A percentile compares a stretch with the other conserved stretches of the same genome.
These are phyloP conservation scores for Chaetothyriales sp. DNA, from an alignment of 2,329 filamentous ascomycete species.

Conservation along the genomic window DNA sequence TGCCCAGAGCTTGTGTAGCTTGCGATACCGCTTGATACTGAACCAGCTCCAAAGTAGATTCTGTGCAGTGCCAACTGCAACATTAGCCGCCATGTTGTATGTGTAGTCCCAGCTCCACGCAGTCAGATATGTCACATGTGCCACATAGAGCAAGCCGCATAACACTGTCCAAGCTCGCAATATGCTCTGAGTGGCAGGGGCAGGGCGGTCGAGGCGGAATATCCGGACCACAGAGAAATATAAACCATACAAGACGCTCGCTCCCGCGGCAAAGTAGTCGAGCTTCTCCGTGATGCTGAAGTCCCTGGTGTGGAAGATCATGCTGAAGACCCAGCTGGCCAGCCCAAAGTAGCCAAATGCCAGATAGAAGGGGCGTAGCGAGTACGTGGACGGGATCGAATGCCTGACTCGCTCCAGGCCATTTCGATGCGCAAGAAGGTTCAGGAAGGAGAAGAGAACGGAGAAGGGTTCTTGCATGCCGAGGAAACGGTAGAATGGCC, in stretches of 20 bases:
- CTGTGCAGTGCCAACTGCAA: slow-evolving; percentile 61
- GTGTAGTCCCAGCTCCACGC: slow-evolving; percentile 85
- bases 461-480: slow-evolving; percentile 92
- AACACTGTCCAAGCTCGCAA: slow-evolving; percentile 60
- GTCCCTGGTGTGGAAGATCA: slow-evolving; percentile 85
- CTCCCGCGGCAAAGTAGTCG: slow-evolving; percentile 91
- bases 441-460: slow-evolving; percentile 83
- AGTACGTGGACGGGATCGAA: slow-evolving; percentile 55
- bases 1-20: slow-evolving; percentile 61
- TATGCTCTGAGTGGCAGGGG: slow-evolving; percentile 36
- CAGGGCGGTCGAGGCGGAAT: slow-evolving; percentile 58
- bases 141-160: slow-evolving; percentile 55
- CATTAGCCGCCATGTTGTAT: slow-evolving; percentile 96
- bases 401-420: slow-evolving; percentile 59
- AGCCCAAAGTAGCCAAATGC: slow-evolving; percentile 67
- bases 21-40: slow-evolving; percentile 57
- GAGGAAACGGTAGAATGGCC: slow-evolving; percentile 81
- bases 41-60: slow-evolving; percentile 80
- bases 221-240: slow-evolving; percentile 73
- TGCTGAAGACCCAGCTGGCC: slow-evolving; percentile 71
- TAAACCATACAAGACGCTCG: slow-evolving; percentile 75
- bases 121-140: slow-evolving; percentile 71
- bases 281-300: slow-evolving; percentile 75
- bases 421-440: slow-evolving; percentile 69
- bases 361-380: slow-evolving; percentile 66